Conservation (phyloP, 805 yeast species). For the Suhomyces tanzawaensis region DNA sequence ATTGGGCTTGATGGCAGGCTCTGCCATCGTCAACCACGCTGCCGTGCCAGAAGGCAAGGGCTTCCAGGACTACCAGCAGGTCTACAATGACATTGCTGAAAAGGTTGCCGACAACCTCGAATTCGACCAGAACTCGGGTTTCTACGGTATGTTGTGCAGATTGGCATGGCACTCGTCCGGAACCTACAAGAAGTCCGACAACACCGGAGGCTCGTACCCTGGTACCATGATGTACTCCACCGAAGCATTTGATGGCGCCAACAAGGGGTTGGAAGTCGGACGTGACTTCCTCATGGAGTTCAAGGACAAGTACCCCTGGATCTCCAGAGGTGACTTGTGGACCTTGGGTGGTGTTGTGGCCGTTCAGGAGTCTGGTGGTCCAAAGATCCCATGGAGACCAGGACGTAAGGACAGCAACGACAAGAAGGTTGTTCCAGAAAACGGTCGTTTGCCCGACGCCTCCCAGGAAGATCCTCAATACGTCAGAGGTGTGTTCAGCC, state of each 20-base stretch:
- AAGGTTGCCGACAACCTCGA: conserved; percentile 17
- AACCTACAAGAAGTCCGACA: conserved; percentile 25
- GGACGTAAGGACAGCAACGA: conserved; percentile 43
- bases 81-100: conserved; percentile 71
- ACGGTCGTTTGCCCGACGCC: conserved; percentile 53
- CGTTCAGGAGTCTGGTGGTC: conserved; percentile 64
- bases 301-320: conserved; percentile 54
- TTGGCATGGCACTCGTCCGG: conserved; percentile 42
- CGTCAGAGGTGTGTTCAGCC: conserved; percentile 42
- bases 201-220: conserved; percentile 36
- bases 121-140: conserved; percentile 36
- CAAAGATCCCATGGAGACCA: conserved; percentile 55
- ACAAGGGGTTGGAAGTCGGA: conserved; percentile 52
- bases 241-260: conserved; percentile 53
- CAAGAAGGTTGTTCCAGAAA: conserved; percentile 37
- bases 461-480: conserved; percentile 40
- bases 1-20: conserved; percentile 11
- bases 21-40: conserved; percentile 24
- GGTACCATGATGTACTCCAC: conserved; percentile 42
- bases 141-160: conserved; percentile 35
- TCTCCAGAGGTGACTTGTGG: conserved; percentile 68
- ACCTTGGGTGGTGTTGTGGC: conserved; percentile 69
- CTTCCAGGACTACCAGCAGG: conserved; percentile 56
- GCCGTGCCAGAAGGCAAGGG: conserved; percentile 36
- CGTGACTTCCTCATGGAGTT: conserved; percentile 56